phyloP scores from a whole-genome alignment of 2,329 filamentous ascomycete genomes.

The Balansia obtecta region DNA sequence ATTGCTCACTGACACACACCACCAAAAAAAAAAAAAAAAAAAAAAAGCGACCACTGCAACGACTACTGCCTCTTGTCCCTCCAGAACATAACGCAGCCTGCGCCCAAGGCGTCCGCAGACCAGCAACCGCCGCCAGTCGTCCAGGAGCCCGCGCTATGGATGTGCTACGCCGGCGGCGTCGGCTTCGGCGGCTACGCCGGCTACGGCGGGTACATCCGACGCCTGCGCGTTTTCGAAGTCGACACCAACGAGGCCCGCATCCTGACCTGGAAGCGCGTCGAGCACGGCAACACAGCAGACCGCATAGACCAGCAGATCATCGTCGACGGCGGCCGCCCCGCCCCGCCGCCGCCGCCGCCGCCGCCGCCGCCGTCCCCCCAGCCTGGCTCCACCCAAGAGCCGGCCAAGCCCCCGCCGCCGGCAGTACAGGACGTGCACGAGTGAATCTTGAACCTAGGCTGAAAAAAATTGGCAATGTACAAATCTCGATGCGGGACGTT shows the following conservation, averaged over 20 bases:
- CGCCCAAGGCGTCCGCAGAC: neutral
- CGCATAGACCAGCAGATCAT: constrained; percentile 53
- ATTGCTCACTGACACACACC: too few species aligned
- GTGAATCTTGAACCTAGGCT: constrained; percentile 1
- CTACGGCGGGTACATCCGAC: constrained; percentile 73
- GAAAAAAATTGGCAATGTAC: neutral
- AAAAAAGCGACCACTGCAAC: constrained; percentile 83
- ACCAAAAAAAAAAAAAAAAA: too few species aligned
- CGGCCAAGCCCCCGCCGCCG: neutral
- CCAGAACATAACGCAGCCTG: constrained; percentile 16
- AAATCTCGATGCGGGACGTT: neutral
- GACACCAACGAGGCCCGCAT: constrained; percentile 86
- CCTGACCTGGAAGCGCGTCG: constrained; percentile 82
- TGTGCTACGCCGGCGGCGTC: constrained; percentile 90
- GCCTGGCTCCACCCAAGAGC: neutral
- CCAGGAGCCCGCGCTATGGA: constrained; percentile 66
- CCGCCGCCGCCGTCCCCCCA: constrained; percentile 6
- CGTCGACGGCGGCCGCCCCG: constrained; percentile 45
- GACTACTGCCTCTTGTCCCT: constrained; percentile 77
- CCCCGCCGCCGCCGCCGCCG: constrained; percentile 17
- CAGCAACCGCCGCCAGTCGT: constrained; percentile 6
- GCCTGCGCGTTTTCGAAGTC: constrained; percentile 81
- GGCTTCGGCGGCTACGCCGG: constrained; percentile 94
- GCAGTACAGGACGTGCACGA: constrained; percentile 8
- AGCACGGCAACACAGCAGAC: constrained; percentile 44